These are phyloP conservation scores for Fusarium dimerum DNA, from an alignment of 2,329 filamentous ascomycete genomes.

Conservation along the genomic window DNA sequence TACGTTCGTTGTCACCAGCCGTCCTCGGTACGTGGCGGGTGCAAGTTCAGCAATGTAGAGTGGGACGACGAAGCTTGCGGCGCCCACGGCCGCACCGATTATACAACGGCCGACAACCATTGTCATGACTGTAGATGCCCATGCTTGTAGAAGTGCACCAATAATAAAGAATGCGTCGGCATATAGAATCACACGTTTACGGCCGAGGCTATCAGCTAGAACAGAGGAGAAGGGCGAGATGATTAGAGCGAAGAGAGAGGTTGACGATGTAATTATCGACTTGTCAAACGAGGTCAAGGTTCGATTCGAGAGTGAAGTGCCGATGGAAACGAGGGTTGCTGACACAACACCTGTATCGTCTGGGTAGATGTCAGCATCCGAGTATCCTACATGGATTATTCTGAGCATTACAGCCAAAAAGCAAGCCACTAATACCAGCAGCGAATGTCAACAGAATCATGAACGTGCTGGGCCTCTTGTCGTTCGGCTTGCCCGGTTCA, in stretches of 20 bases:
- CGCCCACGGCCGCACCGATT: constrained; percentile 72
- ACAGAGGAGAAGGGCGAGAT: constrained; percentile 64
- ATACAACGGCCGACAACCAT: constrained; percentile 71
- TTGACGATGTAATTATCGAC: constrained; percentile 70
- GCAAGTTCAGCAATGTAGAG: constrained; percentile 87
- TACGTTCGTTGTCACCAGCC: constrained; percentile 78
- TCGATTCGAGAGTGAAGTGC: constrained; percentile 56
- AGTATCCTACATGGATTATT: not conserved
- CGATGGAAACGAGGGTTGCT: constrained; percentile 66
- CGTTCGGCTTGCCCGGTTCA: constrained; percentile 31
- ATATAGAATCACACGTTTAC: constrained; percentile 62
- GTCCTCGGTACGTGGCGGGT: constrained; percentile 73
- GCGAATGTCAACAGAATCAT: constrained; percentile 64
- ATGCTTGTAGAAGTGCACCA: constrained; percentile 67
- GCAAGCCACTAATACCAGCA: constrained; percentile 65
- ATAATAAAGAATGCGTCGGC: constrained; percentile 68
- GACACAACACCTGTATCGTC: constrained; percentile 71
- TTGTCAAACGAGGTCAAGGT: constrained; percentile 64
- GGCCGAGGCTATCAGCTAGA: constrained; percentile 63
- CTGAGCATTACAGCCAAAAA: constrained; percentile 63
- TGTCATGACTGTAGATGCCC: constrained; percentile 53
- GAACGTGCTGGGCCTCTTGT: constrained; percentile 47
- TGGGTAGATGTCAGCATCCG: constrained; percentile 30
- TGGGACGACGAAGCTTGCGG: constrained; percentile 79
- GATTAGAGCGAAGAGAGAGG: constrained; percentile 65